Percentiles rank a stretch among this genome's conserved stretches.
phyloP scores from a whole-genome alignment of 148 eudicot genomes.

The Simmondsia chinensis region DNA sequence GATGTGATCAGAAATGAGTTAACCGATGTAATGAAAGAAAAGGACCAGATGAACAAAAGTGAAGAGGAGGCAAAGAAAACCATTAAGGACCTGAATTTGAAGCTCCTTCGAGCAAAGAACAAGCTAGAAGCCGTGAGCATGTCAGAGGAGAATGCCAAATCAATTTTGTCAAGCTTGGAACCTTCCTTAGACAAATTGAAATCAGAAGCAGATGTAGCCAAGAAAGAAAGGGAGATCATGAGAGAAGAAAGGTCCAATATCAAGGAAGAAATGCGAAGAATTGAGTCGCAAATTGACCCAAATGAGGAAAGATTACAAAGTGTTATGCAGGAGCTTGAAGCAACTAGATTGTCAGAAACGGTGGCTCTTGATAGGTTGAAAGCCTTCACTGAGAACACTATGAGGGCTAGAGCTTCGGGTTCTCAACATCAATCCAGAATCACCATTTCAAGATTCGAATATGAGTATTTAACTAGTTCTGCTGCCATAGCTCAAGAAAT shows the following conservation, averaged over 20 bases:
- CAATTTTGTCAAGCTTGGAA: conserved; percentile 32
- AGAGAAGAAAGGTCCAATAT: conserved; percentile 32
- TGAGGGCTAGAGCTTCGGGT: conserved; percentile 42
- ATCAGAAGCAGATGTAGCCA: conserved; percentile 31
- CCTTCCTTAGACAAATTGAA: conserved; percentile 34
- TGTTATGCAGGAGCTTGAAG: conserved; percentile 52
- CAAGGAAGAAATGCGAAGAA: conserved; percentile 35
- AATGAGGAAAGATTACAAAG: conserved; percentile 40
- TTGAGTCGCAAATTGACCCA: conserved; percentile 32
- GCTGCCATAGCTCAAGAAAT: conserved; percentile 53
- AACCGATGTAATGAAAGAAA: conserved; percentile 22
- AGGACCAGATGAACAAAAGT: conserved; percentile 22
- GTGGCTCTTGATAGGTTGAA: conserved; percentile 52
- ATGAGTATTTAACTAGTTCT: conserved; percentile 56
- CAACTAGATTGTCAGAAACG: conserved; percentile 44
- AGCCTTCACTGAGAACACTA: conserved; percentile 32
- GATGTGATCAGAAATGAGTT: conserved; percentile 55
- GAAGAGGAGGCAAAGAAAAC: conserved; percentile 36
- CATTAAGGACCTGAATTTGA: conserved; percentile 43
- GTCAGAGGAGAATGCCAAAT: conserved; percentile 43
- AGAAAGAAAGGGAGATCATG: conserved; percentile 33
- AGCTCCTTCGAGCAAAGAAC: conserved; percentile 54
- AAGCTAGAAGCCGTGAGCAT: conserved; percentile 41
- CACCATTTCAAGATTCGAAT: conserved; percentile 70
- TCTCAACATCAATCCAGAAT: conserved; percentile 39